Evolutionary conservation across 169 alveolate genomes (phyloP).

Genomic region (Eimeria praecox): DNA sequence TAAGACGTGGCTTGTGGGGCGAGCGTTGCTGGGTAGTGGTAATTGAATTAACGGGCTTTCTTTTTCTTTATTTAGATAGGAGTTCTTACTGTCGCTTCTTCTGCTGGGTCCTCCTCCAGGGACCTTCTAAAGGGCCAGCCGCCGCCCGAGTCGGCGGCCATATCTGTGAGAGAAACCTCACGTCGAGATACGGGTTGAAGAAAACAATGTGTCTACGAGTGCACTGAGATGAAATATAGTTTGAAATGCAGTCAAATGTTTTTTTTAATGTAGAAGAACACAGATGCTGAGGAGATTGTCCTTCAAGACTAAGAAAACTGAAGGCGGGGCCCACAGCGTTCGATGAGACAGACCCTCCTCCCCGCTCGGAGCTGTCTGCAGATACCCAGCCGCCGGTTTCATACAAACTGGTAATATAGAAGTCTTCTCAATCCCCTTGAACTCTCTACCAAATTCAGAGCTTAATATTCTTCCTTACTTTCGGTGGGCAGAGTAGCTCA

Average conservation of each 20-base stretch:
- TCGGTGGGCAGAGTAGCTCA: too few relatives aligned
- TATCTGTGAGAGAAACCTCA: background rate
- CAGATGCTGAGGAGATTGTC: background rate
- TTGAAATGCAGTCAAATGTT: background rate
- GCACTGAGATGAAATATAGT: background rate
- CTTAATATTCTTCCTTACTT: background rate
- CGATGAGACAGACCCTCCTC: background rate
- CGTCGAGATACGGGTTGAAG: background rate
- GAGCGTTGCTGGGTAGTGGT: background rate
- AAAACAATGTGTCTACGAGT: background rate
- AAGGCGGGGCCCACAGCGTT: background rate
- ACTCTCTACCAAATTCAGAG: background rate
- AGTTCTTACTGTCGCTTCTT: background rate
- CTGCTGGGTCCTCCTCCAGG: conserved; percentile 11
- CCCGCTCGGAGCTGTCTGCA: background rate
- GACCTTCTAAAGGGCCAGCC: conserved; percentile 20
- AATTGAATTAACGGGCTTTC: background rate
- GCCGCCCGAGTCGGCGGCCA: conserved; percentile 18
- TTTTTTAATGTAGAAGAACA: background rate
- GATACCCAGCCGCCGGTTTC: background rate
- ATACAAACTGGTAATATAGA: background rate
- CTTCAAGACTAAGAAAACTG: background rate
- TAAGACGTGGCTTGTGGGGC: conserved; percentile 9
- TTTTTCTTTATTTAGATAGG: background rate
- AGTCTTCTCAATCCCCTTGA: background rate